phyloP scores from a whole-genome alignment of 2,329 filamentous ascomycete species.

The Cladosporium sp. region DNA sequence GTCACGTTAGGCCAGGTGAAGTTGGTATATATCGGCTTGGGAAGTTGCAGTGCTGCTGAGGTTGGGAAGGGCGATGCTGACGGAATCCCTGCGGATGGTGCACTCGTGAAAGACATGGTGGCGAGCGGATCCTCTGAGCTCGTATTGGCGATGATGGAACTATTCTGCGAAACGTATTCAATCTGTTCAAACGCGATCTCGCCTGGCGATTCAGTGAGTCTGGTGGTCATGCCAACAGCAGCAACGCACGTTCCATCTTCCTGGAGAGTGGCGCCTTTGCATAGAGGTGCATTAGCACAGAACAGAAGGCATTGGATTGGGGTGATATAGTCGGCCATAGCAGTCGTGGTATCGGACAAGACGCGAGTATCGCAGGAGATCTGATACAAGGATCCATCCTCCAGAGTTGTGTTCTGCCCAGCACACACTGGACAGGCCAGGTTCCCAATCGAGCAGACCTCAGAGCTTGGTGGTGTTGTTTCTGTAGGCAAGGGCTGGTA shows the following conservation, averaged over 20 bases:
- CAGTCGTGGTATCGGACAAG: not conserved
- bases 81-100: not conserved
- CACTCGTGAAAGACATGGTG: not conserved
- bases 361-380: not conserved
- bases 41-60: not conserved
- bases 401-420: not conserved
- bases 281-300: not conserved
- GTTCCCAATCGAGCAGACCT: not conserved
- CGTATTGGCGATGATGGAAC: not conserved
- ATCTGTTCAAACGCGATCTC: not conserved
- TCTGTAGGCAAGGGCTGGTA: not conserved
- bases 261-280: not conserved
- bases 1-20: conserved; percentile 5
- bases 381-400: not conserved
- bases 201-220: not conserved
- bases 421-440: conserved; percentile 1
- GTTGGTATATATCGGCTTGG: conserved; percentile 4
- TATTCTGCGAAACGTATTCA: not conserved
- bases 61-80: not conserved
- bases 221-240: not conserved
- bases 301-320: not conserved
- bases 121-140: not conserved
- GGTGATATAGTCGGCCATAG: not conserved
- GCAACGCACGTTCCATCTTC: not conserved
- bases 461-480: not conserved